A percentile compares a stretch with the other conserved stretches of the same genome.
Evolutionary conservation across 2,329 filamentous ascomycete genomes (phyloP).

Genomic region (Immersiporthe knoxdaviesiana): DNA sequence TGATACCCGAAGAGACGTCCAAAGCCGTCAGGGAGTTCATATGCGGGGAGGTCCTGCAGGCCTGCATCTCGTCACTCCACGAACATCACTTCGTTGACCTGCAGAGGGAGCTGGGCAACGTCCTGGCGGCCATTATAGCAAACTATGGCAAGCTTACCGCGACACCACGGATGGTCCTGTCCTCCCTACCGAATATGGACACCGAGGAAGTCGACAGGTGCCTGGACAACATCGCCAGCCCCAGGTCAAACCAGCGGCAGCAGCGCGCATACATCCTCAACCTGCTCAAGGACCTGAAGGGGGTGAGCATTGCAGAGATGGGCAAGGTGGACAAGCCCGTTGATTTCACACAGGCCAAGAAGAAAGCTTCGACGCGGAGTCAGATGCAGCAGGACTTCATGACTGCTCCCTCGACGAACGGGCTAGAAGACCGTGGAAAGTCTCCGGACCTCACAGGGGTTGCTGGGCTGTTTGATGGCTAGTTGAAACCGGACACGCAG

Average conservation of each 20-base stretch:
- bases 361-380: constrained; percentile 42
- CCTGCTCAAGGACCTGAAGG: constrained; percentile 81
- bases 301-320: constrained; percentile 90
- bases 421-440: constrained; percentile 32
- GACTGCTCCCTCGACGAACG: constrained; percentile 50
- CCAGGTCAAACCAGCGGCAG: constrained; percentile 66
- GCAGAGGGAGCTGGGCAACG: constrained; percentile 84
- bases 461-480: constrained; percentile 52
- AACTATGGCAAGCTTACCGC: constrained; percentile 71
- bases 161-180: constrained; percentile 76
- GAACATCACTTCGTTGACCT: constrained; percentile 97
- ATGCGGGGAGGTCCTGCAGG: constrained; percentile 83
- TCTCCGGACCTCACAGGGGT: constrained; percentile 61
- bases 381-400: constrained; percentile 71
- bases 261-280: constrained; percentile 84
- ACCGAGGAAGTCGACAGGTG: constrained; percentile 68
- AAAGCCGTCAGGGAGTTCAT: constrained; percentile 85
- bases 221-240: constrained; percentile 62
- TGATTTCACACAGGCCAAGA: constrained; percentile 23
- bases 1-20: constrained; percentile 57
- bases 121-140: constrained; percentile 84
- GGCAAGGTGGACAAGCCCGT: constrained; percentile 72
- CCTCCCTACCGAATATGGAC: constrained; percentile 77
- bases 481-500: neutral
- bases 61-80: constrained; percentile 86